phyloP scores from a whole-genome alignment of 2,329 filamentous ascomycete genomes.

The Berkeleyomyces basicola region DNA sequence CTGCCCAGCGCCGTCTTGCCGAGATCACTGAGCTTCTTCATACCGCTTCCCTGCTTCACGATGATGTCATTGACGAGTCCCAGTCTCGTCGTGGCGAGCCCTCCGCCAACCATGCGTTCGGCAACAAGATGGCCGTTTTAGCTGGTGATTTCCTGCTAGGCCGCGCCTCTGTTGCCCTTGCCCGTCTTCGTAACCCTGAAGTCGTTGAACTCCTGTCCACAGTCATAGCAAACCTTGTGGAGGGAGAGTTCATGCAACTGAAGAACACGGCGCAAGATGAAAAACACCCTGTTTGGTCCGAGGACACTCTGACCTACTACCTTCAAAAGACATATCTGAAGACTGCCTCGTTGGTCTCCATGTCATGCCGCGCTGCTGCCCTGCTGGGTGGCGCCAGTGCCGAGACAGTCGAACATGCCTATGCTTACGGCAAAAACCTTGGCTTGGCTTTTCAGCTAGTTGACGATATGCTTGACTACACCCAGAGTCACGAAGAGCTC shows the following conservation, averaged over 20 bases:
- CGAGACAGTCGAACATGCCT: conserved; percentile 76
- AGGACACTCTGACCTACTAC: conserved; percentile 84
- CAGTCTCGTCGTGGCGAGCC: conserved; percentile 66
- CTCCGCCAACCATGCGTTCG: conserved; percentile 86
- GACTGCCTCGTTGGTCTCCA: conserved; percentile 87
- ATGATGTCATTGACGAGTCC: conserved; percentile 95
- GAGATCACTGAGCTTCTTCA: conserved; percentile 98
- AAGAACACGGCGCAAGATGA: conserved; percentile 91
- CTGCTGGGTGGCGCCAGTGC: conserved; percentile 63
- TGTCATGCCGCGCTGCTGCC: conserved; percentile 81
- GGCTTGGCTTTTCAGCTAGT: conserved; percentile 94
- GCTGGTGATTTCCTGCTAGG: conserved; percentile 94
- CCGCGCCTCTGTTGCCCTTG: conserved; percentile 81
- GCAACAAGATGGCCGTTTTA: conserved; percentile 97
- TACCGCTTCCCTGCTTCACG: conserved; percentile 87
- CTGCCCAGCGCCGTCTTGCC: conserved; percentile 79
- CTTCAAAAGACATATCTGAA: conserved; percentile 97
- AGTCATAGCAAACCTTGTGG: conserved; percentile 92
- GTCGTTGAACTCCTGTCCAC: conserved; percentile 89
- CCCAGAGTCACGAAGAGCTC: conserved; percentile 63
- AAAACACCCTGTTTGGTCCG: conserved; percentile 65
- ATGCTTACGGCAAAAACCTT: conserved; percentile 81
- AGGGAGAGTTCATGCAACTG: conserved; percentile 98
- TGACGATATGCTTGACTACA: conserved; percentile 96
- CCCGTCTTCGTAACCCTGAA: conserved; percentile 77